phyloP scores from a whole-genome alignment of 2,329 filamentous ascomycete genomes.

The Claviceps cyperi region DNA sequence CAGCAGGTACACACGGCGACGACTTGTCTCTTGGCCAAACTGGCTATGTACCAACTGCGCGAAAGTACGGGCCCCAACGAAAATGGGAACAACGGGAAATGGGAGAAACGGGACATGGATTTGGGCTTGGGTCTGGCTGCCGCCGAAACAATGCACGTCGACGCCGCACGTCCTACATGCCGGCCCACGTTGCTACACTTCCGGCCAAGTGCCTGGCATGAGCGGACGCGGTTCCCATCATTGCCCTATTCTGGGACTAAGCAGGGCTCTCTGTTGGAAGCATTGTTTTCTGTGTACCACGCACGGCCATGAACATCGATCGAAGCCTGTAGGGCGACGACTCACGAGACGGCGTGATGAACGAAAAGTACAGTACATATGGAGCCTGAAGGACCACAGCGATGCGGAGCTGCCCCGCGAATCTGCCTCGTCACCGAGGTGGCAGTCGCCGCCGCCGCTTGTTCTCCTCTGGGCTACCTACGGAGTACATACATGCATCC shows the following conservation, averaged over 20 bases:
- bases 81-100: no score
- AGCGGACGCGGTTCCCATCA: not conserved
- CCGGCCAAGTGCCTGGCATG: not conserved
- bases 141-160: not conserved
- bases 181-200: slow-evolving; percentile 1
- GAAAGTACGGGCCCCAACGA: not conserved
- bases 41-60: not conserved
- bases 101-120: not conserved
- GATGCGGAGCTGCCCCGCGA: not conserved
- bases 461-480: not conserved
- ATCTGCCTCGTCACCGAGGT: slow-evolving; percentile 1
- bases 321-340: not conserved
- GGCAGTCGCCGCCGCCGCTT: not conserved
- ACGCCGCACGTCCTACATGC: not conserved
- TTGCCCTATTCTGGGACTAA: slow-evolving; percentile 1
- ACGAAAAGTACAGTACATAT: no score
- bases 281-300: not conserved
- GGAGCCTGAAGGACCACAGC: no score
- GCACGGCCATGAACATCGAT: not conserved
- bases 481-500: no score
- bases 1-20: not conserved
- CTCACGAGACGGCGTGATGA: no score
- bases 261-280: not conserved
- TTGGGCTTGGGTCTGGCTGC: not conserved
- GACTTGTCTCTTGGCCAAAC: not conserved